Evolutionary conservation across 2,329 filamentous ascomycete genomes (phyloP).

Genomic region (Bipolaris victoriae): DNA sequence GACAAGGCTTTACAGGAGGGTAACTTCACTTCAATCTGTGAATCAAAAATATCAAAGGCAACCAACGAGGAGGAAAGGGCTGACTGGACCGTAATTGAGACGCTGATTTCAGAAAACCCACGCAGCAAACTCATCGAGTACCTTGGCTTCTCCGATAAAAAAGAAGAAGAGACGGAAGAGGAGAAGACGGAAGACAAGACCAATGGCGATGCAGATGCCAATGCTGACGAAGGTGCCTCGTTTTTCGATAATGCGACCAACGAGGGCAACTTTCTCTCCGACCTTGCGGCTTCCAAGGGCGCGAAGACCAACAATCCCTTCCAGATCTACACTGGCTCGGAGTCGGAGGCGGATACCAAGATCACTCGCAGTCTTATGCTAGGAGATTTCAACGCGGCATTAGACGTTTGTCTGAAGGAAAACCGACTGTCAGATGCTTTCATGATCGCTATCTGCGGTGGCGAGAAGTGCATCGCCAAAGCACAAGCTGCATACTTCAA

Average conservation of each 20-base stretch:
- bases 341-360: slow-evolving; percentile 80
- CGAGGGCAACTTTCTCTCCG: slow-evolving; percentile 84
- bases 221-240: slow-evolving; percentile 62
- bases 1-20: slow-evolving; percentile 81
- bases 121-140: slow-evolving; percentile 85
- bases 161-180: slow-evolving; percentile 45
- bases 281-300: slow-evolving; percentile 84
- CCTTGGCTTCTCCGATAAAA: slow-evolving; percentile 76
- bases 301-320: slow-evolving; percentile 95
- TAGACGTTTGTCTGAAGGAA: slow-evolving; percentile 86
- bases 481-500: slow-evolving; percentile 90
- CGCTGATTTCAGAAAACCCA: slow-evolving; percentile 83
- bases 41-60: slow-evolving; percentile 75
- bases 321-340: slow-evolving; percentile 82
- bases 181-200: slow-evolving; percentile 50
- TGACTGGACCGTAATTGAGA: slow-evolving; percentile 94
- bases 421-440: slow-evolving; percentile 94
- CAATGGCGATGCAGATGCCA: slow-evolving; percentile 42
- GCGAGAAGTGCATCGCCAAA: slow-evolving; percentile 90
- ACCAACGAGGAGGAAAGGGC: slow-evolving; percentile 90
- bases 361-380: slow-evolving; percentile 89
- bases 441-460: slow-evolving; percentile 96
- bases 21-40: slow-evolving; percentile 78
- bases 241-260: slow-evolving; percentile 77
- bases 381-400: slow-evolving; percentile 87